Percentiles rank a stretch among this genome's conserved stretches.
phyloP scores from a whole-genome alignment of 306 rosid genomes.

The Hippophae rhamnoides region DNA sequence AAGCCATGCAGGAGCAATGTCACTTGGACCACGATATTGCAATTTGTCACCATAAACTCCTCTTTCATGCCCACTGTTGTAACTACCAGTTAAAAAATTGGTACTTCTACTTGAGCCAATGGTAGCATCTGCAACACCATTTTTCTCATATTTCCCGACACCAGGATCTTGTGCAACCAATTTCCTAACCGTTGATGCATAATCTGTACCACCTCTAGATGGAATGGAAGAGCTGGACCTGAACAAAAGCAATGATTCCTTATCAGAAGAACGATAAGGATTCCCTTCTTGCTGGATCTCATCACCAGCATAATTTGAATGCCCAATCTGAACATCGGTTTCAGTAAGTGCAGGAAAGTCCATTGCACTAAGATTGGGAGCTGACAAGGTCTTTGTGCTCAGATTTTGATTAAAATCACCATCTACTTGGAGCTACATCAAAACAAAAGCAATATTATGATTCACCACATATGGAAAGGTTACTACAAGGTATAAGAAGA shows the following conservation, averaged over 20 bases:
- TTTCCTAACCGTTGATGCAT: no score
- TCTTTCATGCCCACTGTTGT: constrained; percentile 62
- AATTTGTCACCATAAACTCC: constrained; percentile 49
- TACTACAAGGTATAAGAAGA: no score
- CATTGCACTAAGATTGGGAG: constrained; percentile 69
- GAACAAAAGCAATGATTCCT: no score
- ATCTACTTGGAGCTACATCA: constrained; percentile 85
- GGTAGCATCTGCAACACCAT: constrained; percentile 47
- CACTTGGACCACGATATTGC: constrained; percentile 61
- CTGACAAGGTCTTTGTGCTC: constrained; percentile 56
- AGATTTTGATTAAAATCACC: constrained; percentile 58
- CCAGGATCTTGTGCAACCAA: no score
- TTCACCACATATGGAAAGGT: no score
- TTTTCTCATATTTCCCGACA: no score
- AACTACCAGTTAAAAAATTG: constrained; percentile 49
- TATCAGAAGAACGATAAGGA: no score
- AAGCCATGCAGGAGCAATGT: constrained; percentile 84
- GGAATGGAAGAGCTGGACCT: no score
- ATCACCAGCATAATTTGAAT: constrained; percentile 19
- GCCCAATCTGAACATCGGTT: constrained; percentile 43
- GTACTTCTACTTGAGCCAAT: constrained; percentile 82
- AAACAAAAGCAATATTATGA: constrained; percentile 7
- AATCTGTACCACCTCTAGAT: no score
- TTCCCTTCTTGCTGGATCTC: no score
- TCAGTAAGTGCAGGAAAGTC: constrained; percentile 77